Evolutionary conservation across 2,329 filamentous ascomycete species (phyloP), one percentile per base, ranked within the genome.

Genomic region (Monilinia fructigena): DNA sequence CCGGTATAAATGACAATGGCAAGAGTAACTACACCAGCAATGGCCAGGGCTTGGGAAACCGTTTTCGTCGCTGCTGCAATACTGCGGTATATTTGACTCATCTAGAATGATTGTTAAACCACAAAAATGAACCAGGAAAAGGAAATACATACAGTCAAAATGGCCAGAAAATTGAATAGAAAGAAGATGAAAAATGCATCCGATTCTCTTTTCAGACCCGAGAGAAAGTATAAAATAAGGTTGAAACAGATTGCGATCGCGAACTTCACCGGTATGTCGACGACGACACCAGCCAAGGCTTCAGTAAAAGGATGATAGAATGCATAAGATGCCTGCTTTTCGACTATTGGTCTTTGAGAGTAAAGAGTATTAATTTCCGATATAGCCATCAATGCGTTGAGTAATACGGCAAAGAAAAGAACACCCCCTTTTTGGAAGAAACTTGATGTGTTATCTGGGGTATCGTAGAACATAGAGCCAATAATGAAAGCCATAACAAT

Each of bases 261-360:
- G 12, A 96, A 79, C 78, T 95, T 97, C 77, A 93, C 92, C 0
- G 93, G 93, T 78, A 96, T 80, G 72, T 97, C 93, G 68, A 86
- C 89, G 40, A 97, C 79, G 87, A 96, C 95, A 20, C 91, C 95
- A 0, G 93, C 87, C 60, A 94, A 82, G 18, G 93, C 92, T 81
- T 97, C 93, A 7, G 93, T 90, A 16, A 90, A 93, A 0, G 94
- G 92, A 74, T 96, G 93, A 72, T 97, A 96, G 31, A 97, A 83
- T 26, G 93, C 93, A 76, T 97, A 97, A 62, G 90, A 87, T 63
- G 84, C 81, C 73, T 98, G 93, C 77, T 97, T 97, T 76, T 97
- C 92, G 67, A 97, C 91, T 72, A 97, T 96, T 0, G 91, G 90
- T 42, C 93, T 89, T 84, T 96, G 92, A 3, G 89, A 84, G 75